phyloP scores from a whole-genome alignment of 148 eudicot genomes.

The Fagopyrum esculentum region DNA sequence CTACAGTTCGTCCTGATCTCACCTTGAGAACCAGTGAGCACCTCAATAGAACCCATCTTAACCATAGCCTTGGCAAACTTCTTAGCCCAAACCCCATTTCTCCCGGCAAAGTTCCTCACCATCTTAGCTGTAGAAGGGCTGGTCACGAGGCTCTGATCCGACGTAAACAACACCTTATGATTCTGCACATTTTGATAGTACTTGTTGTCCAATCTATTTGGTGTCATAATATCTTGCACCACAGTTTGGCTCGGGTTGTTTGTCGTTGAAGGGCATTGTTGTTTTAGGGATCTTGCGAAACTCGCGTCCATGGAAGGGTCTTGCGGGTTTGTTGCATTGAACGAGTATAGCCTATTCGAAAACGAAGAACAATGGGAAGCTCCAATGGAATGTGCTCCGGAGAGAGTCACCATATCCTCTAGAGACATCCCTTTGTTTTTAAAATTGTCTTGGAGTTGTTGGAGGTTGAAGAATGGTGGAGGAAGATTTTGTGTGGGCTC shows the following conservation, averaged over 20 bases:
- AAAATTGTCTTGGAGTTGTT: constrained; percentile 21
- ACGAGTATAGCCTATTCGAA: constrained; percentile 40
- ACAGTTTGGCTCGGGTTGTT: background rate
- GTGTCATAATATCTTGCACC: background rate
- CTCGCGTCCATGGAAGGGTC: constrained; percentile 49
- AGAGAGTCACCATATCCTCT: constrained; percentile 40
- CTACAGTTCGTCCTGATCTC: constrained; percentile 41
- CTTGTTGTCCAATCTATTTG: background rate
- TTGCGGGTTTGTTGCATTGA: constrained; percentile 22
- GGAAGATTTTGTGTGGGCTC: constrained; percentile 26
- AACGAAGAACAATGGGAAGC: constrained; percentile 24
- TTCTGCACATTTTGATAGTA: constrained; percentile 17
- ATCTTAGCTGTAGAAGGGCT: constrained; percentile 18
- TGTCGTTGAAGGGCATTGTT: background rate
- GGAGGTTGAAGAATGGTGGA: constrained; percentile 20
- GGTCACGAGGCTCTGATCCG: constrained; percentile 30
- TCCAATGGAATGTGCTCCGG: constrained; percentile 37
- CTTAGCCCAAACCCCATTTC: constrained; percentile 25
- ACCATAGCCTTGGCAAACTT: constrained; percentile 39
- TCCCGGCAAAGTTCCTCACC: constrained; percentile 19
- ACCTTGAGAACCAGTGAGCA: constrained; percentile 31
- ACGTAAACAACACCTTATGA: constrained; percentile 25
- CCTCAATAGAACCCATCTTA: constrained; percentile 41
- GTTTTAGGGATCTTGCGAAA: background rate
- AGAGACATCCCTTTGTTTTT: constrained; percentile 24